These are phyloP conservation scores for Orbilia oligospora DNA, from an alignment of 2,329 filamentous ascomycete genomes.

Conservation along the genomic window DNA sequence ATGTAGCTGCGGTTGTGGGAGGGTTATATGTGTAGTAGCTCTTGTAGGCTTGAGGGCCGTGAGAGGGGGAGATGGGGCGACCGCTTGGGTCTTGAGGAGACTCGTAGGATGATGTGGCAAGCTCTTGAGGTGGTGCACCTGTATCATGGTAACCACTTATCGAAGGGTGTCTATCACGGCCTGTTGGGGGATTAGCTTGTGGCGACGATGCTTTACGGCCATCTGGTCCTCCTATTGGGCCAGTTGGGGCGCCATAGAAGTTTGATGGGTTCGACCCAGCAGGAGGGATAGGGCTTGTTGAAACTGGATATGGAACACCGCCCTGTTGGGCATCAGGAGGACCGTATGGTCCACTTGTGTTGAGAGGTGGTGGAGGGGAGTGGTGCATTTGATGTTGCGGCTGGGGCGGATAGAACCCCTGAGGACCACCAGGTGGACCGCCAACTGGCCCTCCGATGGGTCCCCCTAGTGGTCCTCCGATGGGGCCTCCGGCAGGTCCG, in stretches of 20 bases:
- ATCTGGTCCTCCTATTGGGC: constrained; percentile 74
- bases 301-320: constrained; percentile 71
- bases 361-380: constrained; percentile 58
- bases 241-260: constrained; percentile 39
- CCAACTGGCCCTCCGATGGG: constrained; percentile 17
- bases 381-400: constrained; percentile 43
- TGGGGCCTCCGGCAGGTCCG: constrained; percentile 42
- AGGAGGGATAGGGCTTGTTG: constrained; percentile 67
- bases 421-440: constrained; percentile 13
- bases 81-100: constrained; percentile 72
- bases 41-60: constrained; percentile 39
- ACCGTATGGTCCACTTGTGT: constrained; percentile 62
- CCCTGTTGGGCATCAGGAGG: constrained; percentile 65
- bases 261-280: constrained; percentile 26
- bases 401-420: constrained; percentile 56
- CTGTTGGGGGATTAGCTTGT: constrained; percentile 14
- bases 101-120: constrained; percentile 83
- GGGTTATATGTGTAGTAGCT: constrained; percentile 48
- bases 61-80: constrained; percentile 64
- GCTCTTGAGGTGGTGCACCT: constrained; percentile 75
- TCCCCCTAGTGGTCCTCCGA: constrained; percentile 19
- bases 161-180: constrained; percentile 47
- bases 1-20: constrained; percentile 26
- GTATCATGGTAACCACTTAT: constrained; percentile 55
- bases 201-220: constrained; percentile 70